These are phyloP conservation scores for Aspergillus sp. DNA, from an alignment of 2,329 filamentous ascomycete species.

Conservation along the genomic window DNA sequence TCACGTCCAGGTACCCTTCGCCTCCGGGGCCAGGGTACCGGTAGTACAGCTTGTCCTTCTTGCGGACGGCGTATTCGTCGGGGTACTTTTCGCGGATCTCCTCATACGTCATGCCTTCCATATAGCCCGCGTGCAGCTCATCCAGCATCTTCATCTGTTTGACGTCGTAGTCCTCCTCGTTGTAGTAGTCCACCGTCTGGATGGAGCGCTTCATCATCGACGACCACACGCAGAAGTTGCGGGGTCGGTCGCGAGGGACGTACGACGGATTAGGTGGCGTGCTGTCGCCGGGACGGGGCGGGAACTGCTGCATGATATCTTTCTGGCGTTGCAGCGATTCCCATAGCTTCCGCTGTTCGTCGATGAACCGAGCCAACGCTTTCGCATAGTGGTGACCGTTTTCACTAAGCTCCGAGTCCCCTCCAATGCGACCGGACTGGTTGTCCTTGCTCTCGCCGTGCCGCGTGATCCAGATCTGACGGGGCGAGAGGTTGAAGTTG, in stretches of 20 bases:
- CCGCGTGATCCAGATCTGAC: conserved; percentile 97
- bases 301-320: conserved; percentile 73
- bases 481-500: conserved; percentile 92
- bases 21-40: conserved; percentile 95
- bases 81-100: conserved; percentile 79
- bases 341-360: conserved; percentile 76
- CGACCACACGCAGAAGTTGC: conserved; percentile 98
- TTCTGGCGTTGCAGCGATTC: conserved; percentile 77
- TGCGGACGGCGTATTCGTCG: conserved; percentile 77
- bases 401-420: conserved; percentile 79
- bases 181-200: conserved; percentile 84
- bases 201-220: conserved; percentile 92
- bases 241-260: conserved; percentile 57
- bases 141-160: conserved; percentile 99
- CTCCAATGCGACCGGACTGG: conserved; percentile 81
- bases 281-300: conserved; percentile 85
- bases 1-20: conserved; percentile 94
- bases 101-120: conserved; percentile 92
- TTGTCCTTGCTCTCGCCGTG: conserved; percentile 93
- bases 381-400: conserved; percentile 77
- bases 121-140: conserved; percentile 87
- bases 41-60: conserved; percentile 87
- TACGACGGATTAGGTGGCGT: conserved; percentile 92
- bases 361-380: conserved; percentile 81
- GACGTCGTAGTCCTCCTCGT: conserved; percentile 92